Evolutionary conservation across 129 eudicot species (phyloP), one percentile per base, ranked within the genome.

Genomic region (Escallonia rubra): DNA sequence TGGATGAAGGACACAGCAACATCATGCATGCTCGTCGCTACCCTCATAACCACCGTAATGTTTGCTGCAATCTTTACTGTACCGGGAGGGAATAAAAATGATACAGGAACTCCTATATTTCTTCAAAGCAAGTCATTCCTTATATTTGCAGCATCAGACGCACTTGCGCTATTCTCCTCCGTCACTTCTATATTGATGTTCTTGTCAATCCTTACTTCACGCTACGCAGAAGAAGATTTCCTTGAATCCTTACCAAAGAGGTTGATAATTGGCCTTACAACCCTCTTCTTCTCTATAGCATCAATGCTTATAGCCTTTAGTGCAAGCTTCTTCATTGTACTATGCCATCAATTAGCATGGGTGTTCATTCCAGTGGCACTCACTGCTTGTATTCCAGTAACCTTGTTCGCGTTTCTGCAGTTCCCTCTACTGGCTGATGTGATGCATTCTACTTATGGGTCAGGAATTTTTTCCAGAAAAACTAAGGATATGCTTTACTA

Each of bases 161-260:
- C 84, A 40, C 66, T 76, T 23, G 79, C 85, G 3, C 12, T 82
- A 38, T 74, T 75, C 59, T 57, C 82, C 10, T 78, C 90, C 1
- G 54, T 68, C 1, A 71, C 84, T 66, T 85, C 87, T 0, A 58
- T 81, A 9, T 41, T 85, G 14, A 72, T 85, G 82, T 85, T 85
- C 50, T 69, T 85, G 59, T 78, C 82, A 4, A 75, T 85, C n/a
- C 78, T 78, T 41, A 81, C 90, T 0, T 81, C 87, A 7, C 87
- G 87, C n/a, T 85, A 81, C 45, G 82, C 87, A 0, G 90, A 85
- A 57, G 84, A 76, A 8, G 90, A 85, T 79, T 85, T 85, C 73
- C 69, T 81, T 3, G 64, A 67, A 46, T 53, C 80, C 2, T 65
- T 85, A 49, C 90, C 87, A 45, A 15, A 23, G 39, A 74, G 48